Evolutionary conservation across 768 basidiomycete genomes (phyloP), one percentile per base, ranked within the genome.

Genomic region (Clathrus columnatus): DNA sequence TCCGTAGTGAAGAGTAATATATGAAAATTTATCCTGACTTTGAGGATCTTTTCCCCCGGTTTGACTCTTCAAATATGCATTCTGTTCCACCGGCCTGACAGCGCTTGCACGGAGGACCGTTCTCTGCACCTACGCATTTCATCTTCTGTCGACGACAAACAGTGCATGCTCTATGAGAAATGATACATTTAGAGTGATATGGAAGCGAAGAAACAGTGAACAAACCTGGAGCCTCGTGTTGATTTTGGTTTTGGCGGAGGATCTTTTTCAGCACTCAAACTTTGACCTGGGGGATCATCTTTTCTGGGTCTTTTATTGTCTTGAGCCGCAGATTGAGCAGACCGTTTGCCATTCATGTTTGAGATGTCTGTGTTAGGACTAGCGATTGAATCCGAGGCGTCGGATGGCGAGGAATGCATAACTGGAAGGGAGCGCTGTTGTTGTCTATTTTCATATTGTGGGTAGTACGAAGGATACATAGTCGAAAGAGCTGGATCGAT

Each of bases 31-130:
- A 50, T 20, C 62, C 78, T 60, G 69, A 90, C 89, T 89, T 91
- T 53, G 85, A 79, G 20, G 87, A 82, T 10, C 90, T 82, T 68
- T 94, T 95, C 42, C 96, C 96, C 48, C 96, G 80, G 67, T 97
- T 94, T 1, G 88, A 91, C 67, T 97, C 95, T 71, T 98, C 93
- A 60, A 99, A 98, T 44, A 96, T 81, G 65, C 96, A 99, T 62
- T 95, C 91, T 63, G 94, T 87, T 61, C 81, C 81, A 18, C 87
- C 85, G 0, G 82, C 64, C 46, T 72, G 70, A 63, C 92, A 96
- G 20, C 92, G 84, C 64, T 92, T 94, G 73, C 92, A 96, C 0
- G 92, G 90, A 0, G 87, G 87, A 0, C 91, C 92, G 41, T 91
- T 80, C 67, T 93, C 92, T 2, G 88, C 91, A 29, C 87, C 88